Evolutionary conservation across 129 eudicot genomes (phyloP).

Genomic region (carrot (Daucus carota)): DH1_v3.0 NC_030389.2:32464001-32464500

Average conservation of each 20-base stretch:
- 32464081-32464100: too few relatives aligned
- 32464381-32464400: slow-evolving; percentile 15
- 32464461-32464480: slow-evolving; percentile 39
- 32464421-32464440: slow-evolving; percentile 13
- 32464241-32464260: background rate
- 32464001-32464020: too few relatives aligned
- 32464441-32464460: slow-evolving; percentile 26
- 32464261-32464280: background rate
- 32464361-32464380: slow-evolving; percentile 5
- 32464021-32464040: too few relatives aligned
- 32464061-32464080: too few relatives aligned
- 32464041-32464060: too few relatives aligned
- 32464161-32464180: too few relatives aligned
- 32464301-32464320: background rate
- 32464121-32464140: too few relatives aligned
- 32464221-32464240: background rate
- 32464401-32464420: slow-evolving; percentile 16
- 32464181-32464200: background rate
- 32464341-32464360: background rate
- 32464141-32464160: too few relatives aligned
- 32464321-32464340: background rate
- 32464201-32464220: background rate
- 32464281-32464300: background rate
- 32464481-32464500: slow-evolving; percentile 16
- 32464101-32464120: too few relatives aligned